Conservation (phyloP, 73 alveolate genomes). For the Stentor roeselii region DNA sequence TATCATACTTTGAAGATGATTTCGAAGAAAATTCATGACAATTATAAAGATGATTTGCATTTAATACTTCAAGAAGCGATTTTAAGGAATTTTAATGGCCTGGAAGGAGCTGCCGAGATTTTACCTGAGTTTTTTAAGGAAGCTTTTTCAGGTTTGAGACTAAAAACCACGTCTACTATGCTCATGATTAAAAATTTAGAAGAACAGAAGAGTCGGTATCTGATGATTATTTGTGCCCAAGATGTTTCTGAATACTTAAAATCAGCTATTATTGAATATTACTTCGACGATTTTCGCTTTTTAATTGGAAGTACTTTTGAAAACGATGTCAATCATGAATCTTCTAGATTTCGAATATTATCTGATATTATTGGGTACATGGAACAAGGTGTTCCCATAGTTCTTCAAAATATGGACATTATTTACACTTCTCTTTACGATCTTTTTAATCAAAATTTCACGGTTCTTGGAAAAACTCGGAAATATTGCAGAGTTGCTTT, state of each 20-base stretch:
- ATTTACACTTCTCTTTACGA: conserved; percentile 59
- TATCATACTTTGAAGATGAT: conserved; percentile 48
- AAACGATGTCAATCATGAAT: conserved; percentile 40
- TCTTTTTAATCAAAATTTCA: conserved; percentile 53
- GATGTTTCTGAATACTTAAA: conserved; percentile 46
- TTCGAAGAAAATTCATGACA: neutral
- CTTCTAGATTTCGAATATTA: conserved; percentile 37
- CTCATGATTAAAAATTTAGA: conserved; percentile 38
- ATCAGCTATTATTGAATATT: conserved; percentile 37
- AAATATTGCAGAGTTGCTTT: conserved; percentile 51
- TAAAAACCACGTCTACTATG: neutral
- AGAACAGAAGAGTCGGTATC: conserved; percentile 20
- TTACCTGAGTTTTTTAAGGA: too few relatives aligned
- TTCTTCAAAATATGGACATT: conserved; percentile 44
- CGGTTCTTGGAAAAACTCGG: conserved; percentile 12
- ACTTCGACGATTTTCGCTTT: conserved; percentile 36
- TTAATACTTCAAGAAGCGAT: conserved; percentile 28
- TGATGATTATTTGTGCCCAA: conserved; percentile 30
- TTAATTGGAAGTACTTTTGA: conserved; percentile 29
- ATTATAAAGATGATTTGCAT: neutral
- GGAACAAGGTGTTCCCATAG: conserved; percentile 45
- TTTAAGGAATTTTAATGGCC: conserved; percentile 36
- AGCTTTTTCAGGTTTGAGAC: too few relatives aligned
- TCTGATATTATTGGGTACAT: conserved; percentile 44
- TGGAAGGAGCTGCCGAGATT: conserved; percentile 20